phyloP scores from a whole-genome alignment of 306 rosid genomes.

The Oxytropis ochrocephala region DNA sequence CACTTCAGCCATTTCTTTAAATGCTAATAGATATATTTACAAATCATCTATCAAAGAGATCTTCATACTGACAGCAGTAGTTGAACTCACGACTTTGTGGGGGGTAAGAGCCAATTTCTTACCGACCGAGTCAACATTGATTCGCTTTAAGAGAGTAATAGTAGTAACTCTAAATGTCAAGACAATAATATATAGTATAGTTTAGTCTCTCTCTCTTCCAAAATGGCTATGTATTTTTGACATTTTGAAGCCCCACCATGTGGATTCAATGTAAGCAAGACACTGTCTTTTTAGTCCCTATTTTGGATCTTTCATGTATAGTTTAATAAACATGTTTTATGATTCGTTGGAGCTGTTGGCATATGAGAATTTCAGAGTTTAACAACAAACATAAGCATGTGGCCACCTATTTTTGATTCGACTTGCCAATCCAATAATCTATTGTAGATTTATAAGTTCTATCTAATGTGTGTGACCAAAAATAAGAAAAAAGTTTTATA shows the following conservation, averaged over 20 bases:
- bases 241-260: conserved; percentile 22
- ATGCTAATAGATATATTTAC: neutral
- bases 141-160: neutral
- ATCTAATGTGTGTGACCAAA: neutral
- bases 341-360: conserved; percentile 33
- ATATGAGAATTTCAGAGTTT: neutral
- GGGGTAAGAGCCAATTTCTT: neutral
- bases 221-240: neutral
- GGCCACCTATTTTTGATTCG: conserved; percentile 32
- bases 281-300: neutral
- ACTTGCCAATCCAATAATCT: neutral
- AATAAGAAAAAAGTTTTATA: too few relatives aligned
- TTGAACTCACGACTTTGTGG: neutral
- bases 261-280: conserved; percentile 23
- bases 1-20: too few relatives aligned
- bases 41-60: too few relatives aligned
- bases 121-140: neutral
- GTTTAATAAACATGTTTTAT: conserved; percentile 2
- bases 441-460: neutral
- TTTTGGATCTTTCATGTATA: conserved; percentile 21
- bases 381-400: conserved; percentile 35
- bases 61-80: neutral
- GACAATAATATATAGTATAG: conserved; percentile 1
- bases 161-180: neutral
- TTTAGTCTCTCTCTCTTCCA: neutral